A percentile compares a stretch with the other conserved stretches of the same genome.
Conservation (phyloP, 2,329 filamentous ascomycete species). For the Penicillium sp. region DNA sequence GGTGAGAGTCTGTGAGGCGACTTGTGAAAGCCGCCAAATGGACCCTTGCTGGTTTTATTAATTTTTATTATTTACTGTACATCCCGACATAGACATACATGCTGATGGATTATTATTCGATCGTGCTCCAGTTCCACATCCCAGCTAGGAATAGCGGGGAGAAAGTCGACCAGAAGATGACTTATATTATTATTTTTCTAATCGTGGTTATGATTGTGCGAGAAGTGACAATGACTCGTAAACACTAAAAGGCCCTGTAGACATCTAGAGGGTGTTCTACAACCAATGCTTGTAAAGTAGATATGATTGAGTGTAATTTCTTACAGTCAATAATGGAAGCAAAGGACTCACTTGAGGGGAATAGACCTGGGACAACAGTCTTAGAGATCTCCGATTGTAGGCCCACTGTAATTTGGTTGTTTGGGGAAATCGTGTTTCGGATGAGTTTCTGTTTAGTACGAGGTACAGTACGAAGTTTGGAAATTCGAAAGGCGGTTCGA, state of each 20-base stretch:
- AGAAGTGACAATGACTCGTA: neutral
- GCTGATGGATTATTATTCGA: neutral
- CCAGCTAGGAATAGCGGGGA: neutral
- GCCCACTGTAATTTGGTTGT: constrained; percentile 12
- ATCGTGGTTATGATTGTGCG: neutral
- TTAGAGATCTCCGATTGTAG: constrained; percentile 9
- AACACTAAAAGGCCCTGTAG: neutral
- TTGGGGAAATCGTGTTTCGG: neutral
- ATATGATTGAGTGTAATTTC: too few species aligned
- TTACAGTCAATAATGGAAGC: neutral
- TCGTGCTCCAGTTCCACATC: neutral
- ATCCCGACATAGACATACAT: neutral
- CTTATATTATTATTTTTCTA: neutral
- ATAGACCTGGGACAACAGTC: neutral
- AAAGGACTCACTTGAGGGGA: neutral
- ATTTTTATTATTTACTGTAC: neutral
- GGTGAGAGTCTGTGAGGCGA: constrained; percentile 1
- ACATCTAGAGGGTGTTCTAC: neutral
- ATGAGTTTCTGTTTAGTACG: neutral
- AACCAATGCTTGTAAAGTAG: too few species aligned
- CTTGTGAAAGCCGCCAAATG: neutral
- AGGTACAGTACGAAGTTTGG: neutral
- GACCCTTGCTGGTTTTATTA: neutral
- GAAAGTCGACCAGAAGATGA: neutral
- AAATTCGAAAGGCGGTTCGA: neutral